These are phyloP conservation scores for Mortierella sp. DNA, from an alignment of 371 early-diverging fungal genomes.

Conservation along the genomic window DNA sequence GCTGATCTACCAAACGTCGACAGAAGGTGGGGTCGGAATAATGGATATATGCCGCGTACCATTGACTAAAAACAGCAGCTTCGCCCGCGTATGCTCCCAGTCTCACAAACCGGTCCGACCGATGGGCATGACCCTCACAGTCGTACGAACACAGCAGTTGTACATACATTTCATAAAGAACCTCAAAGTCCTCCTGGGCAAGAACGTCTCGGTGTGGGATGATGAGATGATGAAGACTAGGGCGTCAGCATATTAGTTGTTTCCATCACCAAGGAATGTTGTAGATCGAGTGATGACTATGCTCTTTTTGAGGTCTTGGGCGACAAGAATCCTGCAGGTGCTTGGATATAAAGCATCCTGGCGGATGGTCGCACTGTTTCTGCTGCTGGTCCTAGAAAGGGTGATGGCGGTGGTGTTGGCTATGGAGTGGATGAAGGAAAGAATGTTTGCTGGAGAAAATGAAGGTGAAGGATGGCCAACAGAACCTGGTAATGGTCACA, in stretches of 20 bases:
- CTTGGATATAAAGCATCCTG: background rate
- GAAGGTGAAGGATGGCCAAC: background rate
- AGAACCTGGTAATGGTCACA: background rate
- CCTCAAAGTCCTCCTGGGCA: background rate
- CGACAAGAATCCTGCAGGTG: background rate
- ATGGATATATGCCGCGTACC: background rate
- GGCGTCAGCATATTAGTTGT: background rate
- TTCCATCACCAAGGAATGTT: background rate
- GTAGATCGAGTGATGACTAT: background rate
- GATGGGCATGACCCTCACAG: background rate
- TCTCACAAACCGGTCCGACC: background rate
- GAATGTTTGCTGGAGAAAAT: background rate
- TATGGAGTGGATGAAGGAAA: background rate
- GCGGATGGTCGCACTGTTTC: background rate
- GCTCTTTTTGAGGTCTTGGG: background rate
- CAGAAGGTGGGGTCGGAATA: background rate
- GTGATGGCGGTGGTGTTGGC: background rate
- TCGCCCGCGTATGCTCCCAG: background rate
- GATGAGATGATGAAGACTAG: background rate
- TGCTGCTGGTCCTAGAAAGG: background rate
- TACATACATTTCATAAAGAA: background rate
- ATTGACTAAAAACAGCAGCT: background rate
- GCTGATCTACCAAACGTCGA: background rate
- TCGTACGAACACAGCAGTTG: background rate
- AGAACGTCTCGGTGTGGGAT: background rate